phyloP scores from a whole-genome alignment of 192 early-diverging fungal species.

The Coemansia sp. region DNA sequence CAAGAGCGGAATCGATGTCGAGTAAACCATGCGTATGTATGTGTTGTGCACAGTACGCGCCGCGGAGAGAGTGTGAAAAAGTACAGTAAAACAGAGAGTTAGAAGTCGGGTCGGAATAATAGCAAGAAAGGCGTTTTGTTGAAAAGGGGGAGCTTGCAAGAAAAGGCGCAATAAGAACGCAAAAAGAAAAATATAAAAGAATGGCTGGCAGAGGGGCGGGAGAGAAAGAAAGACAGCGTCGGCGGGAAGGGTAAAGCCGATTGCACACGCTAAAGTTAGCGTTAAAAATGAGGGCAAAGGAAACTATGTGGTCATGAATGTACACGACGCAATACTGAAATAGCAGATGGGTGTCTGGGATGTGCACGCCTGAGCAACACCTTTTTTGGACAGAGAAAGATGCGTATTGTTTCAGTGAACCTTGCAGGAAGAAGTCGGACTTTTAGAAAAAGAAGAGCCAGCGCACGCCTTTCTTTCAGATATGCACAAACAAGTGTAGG shows the following conservation, averaged over 20 bases:
- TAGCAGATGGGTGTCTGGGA: background rate
- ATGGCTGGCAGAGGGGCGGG: slow-evolving; percentile 5
- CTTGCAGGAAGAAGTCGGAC: background rate
- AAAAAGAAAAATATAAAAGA: slow-evolving; percentile 10
- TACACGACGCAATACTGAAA: background rate
- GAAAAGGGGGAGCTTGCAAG: background rate
- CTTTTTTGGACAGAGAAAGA: background rate
- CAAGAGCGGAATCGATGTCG: slow-evolving; percentile 32
- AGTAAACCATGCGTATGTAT: slow-evolving; percentile 30
- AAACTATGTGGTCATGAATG: background rate
- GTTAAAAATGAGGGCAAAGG: background rate
- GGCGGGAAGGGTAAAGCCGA: background rate
- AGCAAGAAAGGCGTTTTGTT: slow-evolving; percentile 4
- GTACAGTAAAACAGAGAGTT: slow-evolving; percentile 3
- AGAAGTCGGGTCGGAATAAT: slow-evolving; percentile 5
- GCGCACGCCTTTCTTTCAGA: background rate
- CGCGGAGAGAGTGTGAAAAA: slow-evolving; percentile 6
- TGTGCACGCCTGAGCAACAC: background rate
- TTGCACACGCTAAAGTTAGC: background rate
- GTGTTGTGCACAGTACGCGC: background rate
- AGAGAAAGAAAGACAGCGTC: background rate
- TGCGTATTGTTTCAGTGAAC: background rate
- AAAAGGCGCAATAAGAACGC: slow-evolving; percentile 9
- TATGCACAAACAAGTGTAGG: background rate
- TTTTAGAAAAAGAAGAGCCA: background rate